Conservation (phyloP, 2,329 filamentous ascomycete genomes). For the Phialophora verrucosa region DNA sequence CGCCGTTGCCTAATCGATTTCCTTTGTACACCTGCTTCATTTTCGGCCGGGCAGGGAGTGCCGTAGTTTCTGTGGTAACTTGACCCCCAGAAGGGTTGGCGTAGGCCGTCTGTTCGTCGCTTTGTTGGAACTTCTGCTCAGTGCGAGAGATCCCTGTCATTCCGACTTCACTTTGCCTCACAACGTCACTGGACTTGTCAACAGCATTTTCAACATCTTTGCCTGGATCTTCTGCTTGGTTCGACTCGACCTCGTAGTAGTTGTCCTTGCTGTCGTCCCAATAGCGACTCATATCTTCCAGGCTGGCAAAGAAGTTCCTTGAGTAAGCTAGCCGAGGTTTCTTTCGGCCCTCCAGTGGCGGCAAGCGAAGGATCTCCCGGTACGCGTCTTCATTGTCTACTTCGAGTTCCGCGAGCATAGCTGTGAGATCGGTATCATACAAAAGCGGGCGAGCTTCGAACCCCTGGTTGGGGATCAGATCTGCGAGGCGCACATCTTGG, state of each 20-base stretch:
- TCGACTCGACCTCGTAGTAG: slow-evolving; percentile 54
- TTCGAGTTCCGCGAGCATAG: slow-evolving; percentile 53
- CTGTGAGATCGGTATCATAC: slow-evolving; percentile 41
- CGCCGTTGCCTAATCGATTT: slow-evolving; percentile 61
- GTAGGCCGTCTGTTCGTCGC: neutral
- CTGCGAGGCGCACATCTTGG: slow-evolving; percentile 44
- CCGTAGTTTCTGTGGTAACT: slow-evolving; percentile 21
- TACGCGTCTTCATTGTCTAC: slow-evolving; percentile 64
- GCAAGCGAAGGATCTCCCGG: slow-evolving; percentile 58
- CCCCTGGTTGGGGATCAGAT: slow-evolving; percentile 47
- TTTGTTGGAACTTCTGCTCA: neutral
- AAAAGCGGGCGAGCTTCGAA: slow-evolving; percentile 47
- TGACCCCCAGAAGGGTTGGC: neutral
- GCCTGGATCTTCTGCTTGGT: slow-evolving; percentile 31
- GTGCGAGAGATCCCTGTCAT: slow-evolving; percentile 23
- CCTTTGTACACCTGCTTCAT: slow-evolving; percentile 57
- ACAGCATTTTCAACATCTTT: slow-evolving; percentile 3
- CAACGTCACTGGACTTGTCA: slow-evolving; percentile 35
- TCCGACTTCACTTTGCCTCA: slow-evolving; percentile 13
- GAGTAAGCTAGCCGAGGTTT: slow-evolving; percentile 61
- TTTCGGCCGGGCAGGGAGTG: slow-evolving; percentile 27
- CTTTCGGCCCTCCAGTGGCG: slow-evolving; percentile 51
- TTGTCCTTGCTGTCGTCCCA: slow-evolving; percentile 67
- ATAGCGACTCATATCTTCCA: slow-evolving; percentile 66
- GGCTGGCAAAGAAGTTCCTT: slow-evolving; percentile 64